Base-by-base conservation (phyloP, 1,284 basidiomycete genomes). In the Hypsizygus ulmarius region DNA sequence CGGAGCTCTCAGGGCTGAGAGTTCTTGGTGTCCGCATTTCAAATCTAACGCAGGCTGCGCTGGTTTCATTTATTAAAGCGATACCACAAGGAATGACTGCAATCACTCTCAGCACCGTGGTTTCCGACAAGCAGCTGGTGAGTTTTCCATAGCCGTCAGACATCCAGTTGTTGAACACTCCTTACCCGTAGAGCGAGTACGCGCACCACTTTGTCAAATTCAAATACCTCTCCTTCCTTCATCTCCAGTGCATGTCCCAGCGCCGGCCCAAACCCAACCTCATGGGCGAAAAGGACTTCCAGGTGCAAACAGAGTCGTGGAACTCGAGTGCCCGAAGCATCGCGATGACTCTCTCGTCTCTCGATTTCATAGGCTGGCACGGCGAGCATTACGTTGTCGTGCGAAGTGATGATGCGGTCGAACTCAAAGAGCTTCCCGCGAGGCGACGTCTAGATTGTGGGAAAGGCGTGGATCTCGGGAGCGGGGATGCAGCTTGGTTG, bases 351-450 rank as follows among this genome's bases (percentile, higher is more conserved):
- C 53, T 84, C 1, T 77, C 75, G 1, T 72, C 72, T 14, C 56
- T 84, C 34, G 81, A 85, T 62, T 85, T 83, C 53, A 61, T 84
- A 1, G 82, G 81, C 9, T 85, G 81, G 81, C 79, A 84, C 61
- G 79, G 80, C 25, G 81, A 84, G 61, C 80, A 82, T 62, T 83
- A 80, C 59, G 80, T 80, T 49, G 76, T 84, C 42, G 77, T 78
- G 37, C 70, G 79, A 25, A 60, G 58, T 28, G 45, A 14, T 11
- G 33, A 21, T 36, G 34, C 53, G 38, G 69, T 81, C n/a, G 81
- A 84, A 59, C 61, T 84, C 52, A 82, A 82, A 61, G 82, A 85
- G 62, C 65, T 84, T 29, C 82, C 82, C 1, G 68, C 78, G 19
- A 66, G 81, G 35, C 60, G 81, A 40, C 59, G 80, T 38, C 60